phyloP scores from a whole-genome alignment of 2,329 filamentous ascomycete genomes.

The Penicillium sp. region DNA sequence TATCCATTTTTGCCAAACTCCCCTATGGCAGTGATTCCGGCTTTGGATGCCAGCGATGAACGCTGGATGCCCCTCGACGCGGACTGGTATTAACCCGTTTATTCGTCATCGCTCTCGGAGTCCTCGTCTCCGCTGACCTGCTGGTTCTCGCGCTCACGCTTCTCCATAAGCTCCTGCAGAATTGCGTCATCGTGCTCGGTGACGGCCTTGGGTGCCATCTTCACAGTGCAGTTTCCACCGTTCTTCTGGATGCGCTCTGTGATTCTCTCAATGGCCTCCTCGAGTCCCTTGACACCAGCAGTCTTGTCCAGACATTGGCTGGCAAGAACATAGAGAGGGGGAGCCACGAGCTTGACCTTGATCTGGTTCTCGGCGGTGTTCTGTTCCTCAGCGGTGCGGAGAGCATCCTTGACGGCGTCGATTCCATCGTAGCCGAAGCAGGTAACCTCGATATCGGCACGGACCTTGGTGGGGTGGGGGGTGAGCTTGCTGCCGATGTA shows the following conservation, averaged over 20 bases:
- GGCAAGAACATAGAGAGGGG: conserved; percentile 93
- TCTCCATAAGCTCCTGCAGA: conserved; percentile 97
- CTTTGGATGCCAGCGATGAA: conserved; percentile 19
- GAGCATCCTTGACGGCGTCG: conserved; percentile 92
- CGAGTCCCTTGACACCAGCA: conserved; percentile 78
- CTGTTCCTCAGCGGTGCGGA: conserved; percentile 86
- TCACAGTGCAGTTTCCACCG: conserved; percentile 80
- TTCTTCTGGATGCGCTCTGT: conserved; percentile 74
- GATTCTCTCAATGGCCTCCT: conserved; percentile 88
- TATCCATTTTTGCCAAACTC: conserved; percentile 25
- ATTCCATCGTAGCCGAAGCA: conserved; percentile 97
- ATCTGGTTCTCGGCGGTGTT: conserved; percentile 93
- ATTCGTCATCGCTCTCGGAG: conserved; percentile 85
- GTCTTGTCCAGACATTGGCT: conserved; percentile 94
- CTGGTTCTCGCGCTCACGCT: conserved; percentile 95
- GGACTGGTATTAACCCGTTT: conserved; percentile 19
- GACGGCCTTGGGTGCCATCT: conserved; percentile 99
- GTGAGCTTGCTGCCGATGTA: conserved; percentile 98
- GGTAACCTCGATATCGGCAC: conserved; percentile 94
- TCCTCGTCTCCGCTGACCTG: conserved; percentile 97
- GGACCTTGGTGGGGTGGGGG: conserved; percentile 97
- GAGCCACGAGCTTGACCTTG: conserved; percentile 98
- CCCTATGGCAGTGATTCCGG: conserved; percentile 15
- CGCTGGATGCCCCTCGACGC: conserved; percentile 16
- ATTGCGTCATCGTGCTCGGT: conserved; percentile 98